Base-by-base conservation (phyloP, 1,139 yeast species). In the Magnusiomyces suaveolens region DNA sequence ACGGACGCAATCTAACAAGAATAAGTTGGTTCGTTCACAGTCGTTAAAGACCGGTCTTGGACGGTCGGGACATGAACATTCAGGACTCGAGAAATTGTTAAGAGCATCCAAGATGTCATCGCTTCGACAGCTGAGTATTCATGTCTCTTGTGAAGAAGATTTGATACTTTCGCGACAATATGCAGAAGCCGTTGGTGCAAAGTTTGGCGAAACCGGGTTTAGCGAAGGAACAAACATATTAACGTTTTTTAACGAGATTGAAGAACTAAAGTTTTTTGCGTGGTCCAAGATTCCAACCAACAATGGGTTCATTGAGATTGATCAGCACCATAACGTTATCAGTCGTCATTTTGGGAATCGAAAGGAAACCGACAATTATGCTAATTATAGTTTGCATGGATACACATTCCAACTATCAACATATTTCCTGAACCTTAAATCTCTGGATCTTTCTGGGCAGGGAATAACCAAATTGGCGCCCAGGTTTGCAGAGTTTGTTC, bases 171-270 rank as follows among this genome's bases (percentile, higher is more conserved):
- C 41, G 3, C 6, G 18, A 3, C 6, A 41, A 41, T 6, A 20
- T 18, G 44, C 18, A 3, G 41, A 36, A 3, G 18, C 41, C 33
- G 12, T 6, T 12, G 12, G 33, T 29, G 6, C 33, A 29, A 29
- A 29, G 12, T 29, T 29, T 29, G 12, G 10, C 33, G 33, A 29
- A 12, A 29, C 6, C 12, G 33, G 33, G 12, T 29, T 6, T 29
- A 29, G 41, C 41, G 47, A 25, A 6, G 23, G 21, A 14, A 25
- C 29, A 16, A 44, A 24, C 25, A 41, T 41, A 10, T 20, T 41
- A n/a, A 41, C 44, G 14, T 41, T 41, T 41, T 41, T 41, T 41
- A 18, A 41, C n/a, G 44, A 41, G 25, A 41, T 41, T 41, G 25
- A 41, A 21, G 44, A 41, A 21, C 44, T 41, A 24, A 41, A 41